These are phyloP conservation scores for Bacterosira constricta DNA, from an alignment of 108 stramenopile genomes.

Conservation along the genomic window DNA sequence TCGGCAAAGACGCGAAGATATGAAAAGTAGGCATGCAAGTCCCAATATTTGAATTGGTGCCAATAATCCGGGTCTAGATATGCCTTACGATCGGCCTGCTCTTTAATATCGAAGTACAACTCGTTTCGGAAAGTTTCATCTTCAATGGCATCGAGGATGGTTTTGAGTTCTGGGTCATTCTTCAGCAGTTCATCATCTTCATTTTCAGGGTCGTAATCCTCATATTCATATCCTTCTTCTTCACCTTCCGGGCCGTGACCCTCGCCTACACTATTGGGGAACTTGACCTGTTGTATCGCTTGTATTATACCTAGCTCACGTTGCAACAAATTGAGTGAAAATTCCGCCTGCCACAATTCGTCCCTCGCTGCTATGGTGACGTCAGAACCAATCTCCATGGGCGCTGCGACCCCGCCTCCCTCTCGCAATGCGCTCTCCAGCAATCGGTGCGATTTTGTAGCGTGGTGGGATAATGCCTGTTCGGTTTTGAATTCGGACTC, in stretches of 20 bases:
- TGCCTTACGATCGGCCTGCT: neutral
- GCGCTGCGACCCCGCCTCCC: neutral
- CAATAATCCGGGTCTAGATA: conserved; percentile 17
- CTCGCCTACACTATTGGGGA: no score
- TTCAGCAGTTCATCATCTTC: neutral
- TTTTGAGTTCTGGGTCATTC: conserved; percentile 6
- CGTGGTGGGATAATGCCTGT: conserved; percentile 5
- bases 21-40: conserved; percentile 39
- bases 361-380: no score
- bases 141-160: neutral
- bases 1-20: conserved; percentile 18
- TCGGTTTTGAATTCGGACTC: conserved; percentile 9
- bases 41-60: conserved; percentile 33
- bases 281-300: no score
- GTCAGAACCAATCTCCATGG: neutral
- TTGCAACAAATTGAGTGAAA: no score
- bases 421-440: neutral
- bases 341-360: no score
- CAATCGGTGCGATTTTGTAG: neutral
- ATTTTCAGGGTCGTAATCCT: no score
- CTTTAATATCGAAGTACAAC: neutral
- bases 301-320: no score
- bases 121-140: neutral
- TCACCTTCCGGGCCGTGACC: no score
- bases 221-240: conserved; percentile 1